Evolutionary conservation across 179 eudicot genomes (phyloP), one percentile per base, ranked within the genome.

Genomic region (Silene vulgaris): DNA sequence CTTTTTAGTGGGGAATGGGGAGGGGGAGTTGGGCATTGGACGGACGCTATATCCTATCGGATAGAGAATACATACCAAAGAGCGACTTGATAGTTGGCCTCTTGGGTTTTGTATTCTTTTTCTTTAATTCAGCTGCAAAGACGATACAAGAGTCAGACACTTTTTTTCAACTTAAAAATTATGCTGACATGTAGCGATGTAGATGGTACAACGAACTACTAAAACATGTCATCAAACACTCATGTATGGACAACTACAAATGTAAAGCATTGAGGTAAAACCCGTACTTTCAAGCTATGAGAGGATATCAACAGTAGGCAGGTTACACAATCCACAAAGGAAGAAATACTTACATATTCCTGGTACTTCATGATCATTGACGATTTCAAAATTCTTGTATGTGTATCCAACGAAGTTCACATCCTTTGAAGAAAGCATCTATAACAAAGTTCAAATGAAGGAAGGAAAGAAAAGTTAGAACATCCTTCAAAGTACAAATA

Each of bases 381-480:
- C 96, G 40, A 93, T 90, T 87, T 93, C 97, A 48, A 89, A 93
- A 80, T 93, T 93, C 86, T 93, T 93, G 83, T 93, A 93, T 0
- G 98, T 93, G 84, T 93, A 93, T 32, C 98, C 98, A 14, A 93
- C 98, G 68, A 93, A 93, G 84, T 93, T 93, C 69, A 93, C 76
- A 80, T 93, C 97, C 88, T 93, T 93, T 66, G 96, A 88, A 50
- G 98, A 91, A 65, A 91, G 90, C 97, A 93, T 93, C 96, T 93
- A 91, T 13, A 52, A 40, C 48, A 40, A 40, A 40, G 48, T 40
- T 40, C 48, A 8, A 40, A 40, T 40, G 48, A 40, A 11, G 48
- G 48, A 40, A 40, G 11, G 12, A 40, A 40, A 7, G 48, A 40
- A 40, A 40, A 8, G 11, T 40, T 40, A 40, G 48, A 40, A 40